phyloP scores from a whole-genome alignment of 169 alveolate species.

The Miamiensis avidus region DNA sequence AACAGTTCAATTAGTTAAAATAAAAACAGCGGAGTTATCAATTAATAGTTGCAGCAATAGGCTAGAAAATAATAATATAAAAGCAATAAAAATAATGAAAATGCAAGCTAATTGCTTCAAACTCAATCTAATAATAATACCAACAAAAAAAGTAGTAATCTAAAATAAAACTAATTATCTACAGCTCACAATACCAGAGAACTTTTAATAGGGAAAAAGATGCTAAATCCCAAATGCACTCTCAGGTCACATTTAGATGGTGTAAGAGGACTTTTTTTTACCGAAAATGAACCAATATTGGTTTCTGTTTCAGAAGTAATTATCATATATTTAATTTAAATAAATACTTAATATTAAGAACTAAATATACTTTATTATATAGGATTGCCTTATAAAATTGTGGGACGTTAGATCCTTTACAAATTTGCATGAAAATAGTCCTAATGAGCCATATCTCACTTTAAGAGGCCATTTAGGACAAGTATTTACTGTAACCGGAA shows the following conservation, averaged over 20 bases:
- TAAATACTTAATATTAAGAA: no score
- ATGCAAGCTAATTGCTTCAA: no score
- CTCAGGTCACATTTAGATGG: conserved; percentile 53
- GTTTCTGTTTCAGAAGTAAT: conserved; percentile 43
- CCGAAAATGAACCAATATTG: conserved; percentile 4
- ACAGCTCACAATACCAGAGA: neutral
- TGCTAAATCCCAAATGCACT: conserved; percentile 23
- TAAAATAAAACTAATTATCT: no score
- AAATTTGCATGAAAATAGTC: neutral
- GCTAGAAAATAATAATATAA: no score
- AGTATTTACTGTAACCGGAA: neutral
- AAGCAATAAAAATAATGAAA: no score
- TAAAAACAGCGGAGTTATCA: no score
- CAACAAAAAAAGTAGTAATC: no score
- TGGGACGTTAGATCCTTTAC: conserved; percentile 34
- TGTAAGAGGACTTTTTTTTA: conserved; percentile 43
- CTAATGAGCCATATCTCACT: conserved; percentile 8
- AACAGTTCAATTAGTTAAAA: no score
- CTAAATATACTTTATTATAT: neutral
- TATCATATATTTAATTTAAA: no score
- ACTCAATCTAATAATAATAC: no score
- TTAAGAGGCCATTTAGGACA: neutral
- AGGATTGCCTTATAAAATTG: conserved; percentile 48
- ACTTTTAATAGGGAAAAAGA: conserved; percentile 10
- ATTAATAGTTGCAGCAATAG: no score